Evolutionary conservation across 176 grass and related monocot genomes (phyloP).

Genomic region (Paspalum notatum): DNA sequence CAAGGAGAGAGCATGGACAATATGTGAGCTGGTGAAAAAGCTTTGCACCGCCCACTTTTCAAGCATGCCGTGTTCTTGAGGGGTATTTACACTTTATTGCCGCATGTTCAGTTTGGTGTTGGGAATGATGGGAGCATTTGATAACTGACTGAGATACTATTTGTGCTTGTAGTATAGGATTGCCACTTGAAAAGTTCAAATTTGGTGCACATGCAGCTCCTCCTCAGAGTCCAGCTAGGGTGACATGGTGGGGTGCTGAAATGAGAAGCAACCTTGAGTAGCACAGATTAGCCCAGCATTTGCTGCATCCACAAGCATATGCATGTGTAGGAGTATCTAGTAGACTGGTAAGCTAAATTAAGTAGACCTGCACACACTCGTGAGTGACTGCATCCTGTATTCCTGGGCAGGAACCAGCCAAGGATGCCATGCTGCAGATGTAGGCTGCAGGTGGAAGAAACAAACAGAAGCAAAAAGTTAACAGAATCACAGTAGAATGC

Average conservation of each 20-base stretch:
- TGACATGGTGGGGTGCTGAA: background rate
- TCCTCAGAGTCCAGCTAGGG: background rate
- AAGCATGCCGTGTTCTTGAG: constrained; percentile 5
- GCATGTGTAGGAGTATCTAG: background rate
- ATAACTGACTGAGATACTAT: no score
- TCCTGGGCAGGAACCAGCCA: no score
- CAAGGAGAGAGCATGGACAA: background rate
- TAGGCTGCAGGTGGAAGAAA: no score
- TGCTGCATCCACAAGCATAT: constrained; percentile 34
- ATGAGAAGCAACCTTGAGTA: constrained; percentile 10
- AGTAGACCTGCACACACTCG: constrained; percentile 10
- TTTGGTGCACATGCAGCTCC: background rate
- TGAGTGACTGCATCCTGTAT: background rate
- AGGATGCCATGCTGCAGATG: background rate
- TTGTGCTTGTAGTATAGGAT: background rate
- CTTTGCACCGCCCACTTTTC: background rate
- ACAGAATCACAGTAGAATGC: no score
- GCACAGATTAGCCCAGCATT: background rate
- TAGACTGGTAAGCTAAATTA: background rate
- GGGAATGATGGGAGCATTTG: background rate
- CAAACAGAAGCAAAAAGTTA: no score
- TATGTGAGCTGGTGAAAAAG: background rate
- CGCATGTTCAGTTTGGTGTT: constrained; percentile 13
- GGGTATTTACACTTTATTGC: background rate
- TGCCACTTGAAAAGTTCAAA: constrained; percentile 17